Conservation (phyloP, 2,329 filamentous ascomycete species). For the Davidsoniella virescens region DNA sequence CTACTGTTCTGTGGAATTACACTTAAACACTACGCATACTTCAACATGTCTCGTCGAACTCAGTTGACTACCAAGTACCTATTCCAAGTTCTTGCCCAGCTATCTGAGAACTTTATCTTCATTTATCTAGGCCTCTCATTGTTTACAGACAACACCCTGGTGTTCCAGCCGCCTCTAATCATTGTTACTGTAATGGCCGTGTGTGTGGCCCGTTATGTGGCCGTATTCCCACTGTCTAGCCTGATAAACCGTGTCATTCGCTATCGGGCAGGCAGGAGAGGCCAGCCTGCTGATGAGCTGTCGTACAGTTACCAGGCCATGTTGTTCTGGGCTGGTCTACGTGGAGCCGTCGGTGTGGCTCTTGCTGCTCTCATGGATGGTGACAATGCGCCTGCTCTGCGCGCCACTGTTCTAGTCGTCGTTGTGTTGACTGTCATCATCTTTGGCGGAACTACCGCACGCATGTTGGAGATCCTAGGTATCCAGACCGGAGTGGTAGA, state of each 20-base stretch:
- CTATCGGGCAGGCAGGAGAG: conserved; percentile 64
- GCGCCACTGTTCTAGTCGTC: conserved; percentile 91
- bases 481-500: conserved; percentile 93
- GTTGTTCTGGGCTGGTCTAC: conserved; percentile 97
- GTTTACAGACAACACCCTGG: conserved; percentile 75
- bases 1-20: conserved; percentile 96
- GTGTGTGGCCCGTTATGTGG: conserved; percentile 79
- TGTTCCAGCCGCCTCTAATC: conserved; percentile 90
- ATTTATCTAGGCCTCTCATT: conserved; percentile 92
- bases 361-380: conserved; percentile 77
- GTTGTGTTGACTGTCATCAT: conserved; percentile 97
- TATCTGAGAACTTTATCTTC: conserved; percentile 99
- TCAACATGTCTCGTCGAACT: conserved; percentile 97
- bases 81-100: conserved; percentile 83
- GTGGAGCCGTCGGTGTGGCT: conserved; percentile 89
- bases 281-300: conserved; percentile 62
- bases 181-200: conserved; percentile 85
- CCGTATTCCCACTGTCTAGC: conserved; percentile 81
- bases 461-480: conserved; percentile 95
- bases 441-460: conserved; percentile 89
- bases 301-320: conserved; percentile 96
- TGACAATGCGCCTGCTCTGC: conserved; percentile 63
- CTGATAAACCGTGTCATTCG: conserved; percentile 86
- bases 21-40: conserved; percentile 96
- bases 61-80: conserved; percentile 97